phyloP scores from a whole-genome alignment of 371 early-diverging fungal species.

The Mortierella sp. region DNA sequence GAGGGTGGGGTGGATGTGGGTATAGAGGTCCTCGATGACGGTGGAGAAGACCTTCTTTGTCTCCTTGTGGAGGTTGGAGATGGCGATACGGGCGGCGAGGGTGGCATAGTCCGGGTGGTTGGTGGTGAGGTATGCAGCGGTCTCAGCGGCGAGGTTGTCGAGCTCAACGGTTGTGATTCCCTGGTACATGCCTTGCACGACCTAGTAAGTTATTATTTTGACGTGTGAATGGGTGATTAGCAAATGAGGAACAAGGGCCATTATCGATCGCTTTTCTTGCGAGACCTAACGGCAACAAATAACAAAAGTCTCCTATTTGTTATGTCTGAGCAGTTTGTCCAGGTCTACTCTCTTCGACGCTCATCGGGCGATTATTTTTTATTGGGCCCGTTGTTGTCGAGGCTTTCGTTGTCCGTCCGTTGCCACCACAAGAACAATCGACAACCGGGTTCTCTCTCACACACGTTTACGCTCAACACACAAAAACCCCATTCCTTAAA shows the following conservation, averaged over 20 bases:
- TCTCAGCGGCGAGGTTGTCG: constrained; percentile 98
- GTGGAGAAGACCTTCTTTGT: constrained; percentile 94
- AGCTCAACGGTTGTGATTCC: constrained; percentile 98
- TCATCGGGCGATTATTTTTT: neutral
- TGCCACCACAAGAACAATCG: neutral
- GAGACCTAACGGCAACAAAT: neutral
- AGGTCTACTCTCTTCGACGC: neutral
- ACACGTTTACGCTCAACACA: neutral
- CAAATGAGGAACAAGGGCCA: neutral
- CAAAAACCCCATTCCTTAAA: neutral
- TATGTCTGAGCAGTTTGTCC: neutral
- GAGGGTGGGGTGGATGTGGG: constrained; percentile 91
- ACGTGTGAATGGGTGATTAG: neutral
- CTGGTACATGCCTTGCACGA: constrained; percentile 95
- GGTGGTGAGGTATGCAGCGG: constrained; percentile 97
- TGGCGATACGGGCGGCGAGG: constrained; percentile 98
- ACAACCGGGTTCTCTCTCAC: neutral
- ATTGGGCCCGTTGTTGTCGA: neutral
- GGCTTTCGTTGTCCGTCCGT: neutral
- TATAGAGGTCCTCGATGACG: constrained; percentile 90
- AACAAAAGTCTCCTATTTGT: neutral
- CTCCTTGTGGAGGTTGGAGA: constrained; percentile 98
- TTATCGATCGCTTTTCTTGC: constrained; percentile 11
- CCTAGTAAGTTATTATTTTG: constrained; percentile 62
- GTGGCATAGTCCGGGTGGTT: constrained; percentile 98